phyloP scores from a whole-genome alignment of 75 land plant genomes.

The Selaginella moellendorffii region DNA sequence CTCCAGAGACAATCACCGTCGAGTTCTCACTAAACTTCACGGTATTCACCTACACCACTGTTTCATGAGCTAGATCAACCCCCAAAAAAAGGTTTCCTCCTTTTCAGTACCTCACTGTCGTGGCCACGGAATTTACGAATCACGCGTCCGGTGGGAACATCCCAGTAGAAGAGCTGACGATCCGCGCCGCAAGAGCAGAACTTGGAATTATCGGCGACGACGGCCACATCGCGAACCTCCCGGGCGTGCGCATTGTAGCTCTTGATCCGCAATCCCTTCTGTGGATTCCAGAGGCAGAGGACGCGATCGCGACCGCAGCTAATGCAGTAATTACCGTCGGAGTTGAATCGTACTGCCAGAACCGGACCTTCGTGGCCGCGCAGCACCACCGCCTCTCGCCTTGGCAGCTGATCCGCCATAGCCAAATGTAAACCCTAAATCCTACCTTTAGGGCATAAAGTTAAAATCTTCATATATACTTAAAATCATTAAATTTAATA shows the following conservation, averaged over 20 bases:
- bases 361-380: slow-evolving; percentile 90
- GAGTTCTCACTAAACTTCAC: slow-evolving; percentile 84
- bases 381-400: slow-evolving; percentile 54
- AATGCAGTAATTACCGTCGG: slow-evolving; percentile 87
- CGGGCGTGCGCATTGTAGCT: slow-evolving; percentile 87
- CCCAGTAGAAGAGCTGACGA: slow-evolving; percentile 88
- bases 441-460: neutral
- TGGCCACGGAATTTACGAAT: slow-evolving; percentile 96
- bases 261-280: slow-evolving; percentile 63
- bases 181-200: slow-evolving; percentile 88
- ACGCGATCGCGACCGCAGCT: slow-evolving; percentile 94
- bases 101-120: slow-evolving; percentile 97
- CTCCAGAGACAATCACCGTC: slow-evolving; percentile 75
- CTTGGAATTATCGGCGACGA: slow-evolving; percentile 73
- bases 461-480: neutral
- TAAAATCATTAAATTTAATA: neutral
- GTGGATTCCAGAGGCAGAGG: slow-evolving; percentile 92
- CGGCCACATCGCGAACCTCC: slow-evolving; percentile 94
- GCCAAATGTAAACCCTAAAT: neutral
- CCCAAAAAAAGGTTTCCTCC: too few relatives aligned
- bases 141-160: slow-evolving; percentile 80
- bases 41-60: slow-evolving; percentile 56
- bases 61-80: too few relatives aligned
- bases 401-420: slow-evolving; percentile 33
- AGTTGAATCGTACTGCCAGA: slow-evolving; percentile 83